Evolutionary conservation across 352 stramenopile species (phyloP).

Genomic region (Elongisporangium undulatum): DNA sequence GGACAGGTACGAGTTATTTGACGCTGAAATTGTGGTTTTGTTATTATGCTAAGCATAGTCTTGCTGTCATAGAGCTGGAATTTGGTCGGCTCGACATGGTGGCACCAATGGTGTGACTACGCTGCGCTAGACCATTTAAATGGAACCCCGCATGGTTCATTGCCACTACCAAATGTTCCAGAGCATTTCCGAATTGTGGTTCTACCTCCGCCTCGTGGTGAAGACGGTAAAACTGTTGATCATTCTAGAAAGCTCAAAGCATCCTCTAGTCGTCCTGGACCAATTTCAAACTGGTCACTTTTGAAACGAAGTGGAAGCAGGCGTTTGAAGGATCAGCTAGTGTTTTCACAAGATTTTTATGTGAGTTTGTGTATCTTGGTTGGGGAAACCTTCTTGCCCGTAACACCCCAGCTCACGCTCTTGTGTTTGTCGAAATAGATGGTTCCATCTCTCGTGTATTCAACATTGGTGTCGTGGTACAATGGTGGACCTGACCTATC

Average conservation of each 20-base stretch:
- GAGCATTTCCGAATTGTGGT: conserved; percentile 1
- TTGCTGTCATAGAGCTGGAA: conserved; percentile 62
- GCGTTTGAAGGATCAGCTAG: conserved; percentile 67
- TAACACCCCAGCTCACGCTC: not conserved
- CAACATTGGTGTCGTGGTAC: conserved; percentile 73
- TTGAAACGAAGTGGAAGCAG: conserved; percentile 71
- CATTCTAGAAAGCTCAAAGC: not conserved
- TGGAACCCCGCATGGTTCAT: conserved; percentile 48
- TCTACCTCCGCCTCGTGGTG: not conserved
- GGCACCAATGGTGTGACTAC: conserved; percentile 79
- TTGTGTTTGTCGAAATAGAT: conserved; percentile 31
- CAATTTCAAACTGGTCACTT: conserved; percentile 77
- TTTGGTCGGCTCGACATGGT: conserved; percentile 69
- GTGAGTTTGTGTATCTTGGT: conserved; percentile 31
- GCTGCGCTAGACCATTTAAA: conserved; percentile 53
- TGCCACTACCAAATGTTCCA: conserved; percentile 55
- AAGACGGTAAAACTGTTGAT: not conserved
- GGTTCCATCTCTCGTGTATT: conserved; percentile 61
- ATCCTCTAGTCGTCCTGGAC: conserved; percentile 33
- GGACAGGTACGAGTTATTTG: conserved; percentile 35
- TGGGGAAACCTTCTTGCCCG: not conserved
- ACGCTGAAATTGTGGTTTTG: conserved; percentile 3
- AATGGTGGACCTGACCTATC: conserved; percentile 67
- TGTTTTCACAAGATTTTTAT: conserved; percentile 71
- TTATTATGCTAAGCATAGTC: conserved; percentile 5